Percentiles rank a stretch among this genome's conserved stretches.
phyloP scores from a whole-genome alignment of 352 stramenopile genomes.

The Phytopythium kandeliae region DNA sequence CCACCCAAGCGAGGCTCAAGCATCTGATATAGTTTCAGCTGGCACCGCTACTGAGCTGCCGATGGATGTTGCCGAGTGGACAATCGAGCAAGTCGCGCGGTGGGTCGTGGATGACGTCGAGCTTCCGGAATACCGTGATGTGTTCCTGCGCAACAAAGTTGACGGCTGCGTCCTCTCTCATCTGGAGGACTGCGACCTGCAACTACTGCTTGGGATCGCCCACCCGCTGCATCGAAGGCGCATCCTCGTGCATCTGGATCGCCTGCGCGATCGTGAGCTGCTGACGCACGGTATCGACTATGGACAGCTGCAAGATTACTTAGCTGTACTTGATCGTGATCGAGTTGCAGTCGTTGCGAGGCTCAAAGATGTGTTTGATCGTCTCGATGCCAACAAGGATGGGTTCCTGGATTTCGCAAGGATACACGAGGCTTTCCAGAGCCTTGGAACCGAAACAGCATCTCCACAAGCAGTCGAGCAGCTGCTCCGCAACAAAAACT shows the following conservation, averaged over 20 bases:
- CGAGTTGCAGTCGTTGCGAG: constrained; percentile 54
- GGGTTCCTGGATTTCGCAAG: constrained; percentile 48
- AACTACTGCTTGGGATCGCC: constrained; percentile 53
- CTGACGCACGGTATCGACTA: constrained; percentile 58
- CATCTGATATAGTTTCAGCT: too few species aligned
- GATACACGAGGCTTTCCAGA: constrained; percentile 34
- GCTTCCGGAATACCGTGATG: constrained; percentile 39
- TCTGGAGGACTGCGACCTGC: constrained; percentile 50
- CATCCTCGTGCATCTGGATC: constrained; percentile 51
- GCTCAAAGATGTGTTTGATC: constrained; percentile 68
- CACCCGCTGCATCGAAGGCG: constrained; percentile 55
- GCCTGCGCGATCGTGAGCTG: constrained; percentile 53
- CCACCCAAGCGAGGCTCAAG: background rate
- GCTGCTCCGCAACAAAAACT: constrained; percentile 22
- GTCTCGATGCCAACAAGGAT: constrained; percentile 51
- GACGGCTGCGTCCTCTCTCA: constrained; percentile 64
- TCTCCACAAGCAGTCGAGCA: constrained; percentile 28
- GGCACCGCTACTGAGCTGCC: constrained; percentile 8
- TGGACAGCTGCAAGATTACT: constrained; percentile 65
- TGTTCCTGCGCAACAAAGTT: constrained; percentile 48
- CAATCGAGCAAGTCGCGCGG: constrained; percentile 30
- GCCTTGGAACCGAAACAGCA: constrained; percentile 3
- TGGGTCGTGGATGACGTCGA: constrained; percentile 50
- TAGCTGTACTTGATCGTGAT: constrained; percentile 63
- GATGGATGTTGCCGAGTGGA: constrained; percentile 49